Evolutionary conservation across 805 yeast species (phyloP), one percentile per base, ranked within the genome.

Genomic region (Debaryomyces prosopidis): DNA sequence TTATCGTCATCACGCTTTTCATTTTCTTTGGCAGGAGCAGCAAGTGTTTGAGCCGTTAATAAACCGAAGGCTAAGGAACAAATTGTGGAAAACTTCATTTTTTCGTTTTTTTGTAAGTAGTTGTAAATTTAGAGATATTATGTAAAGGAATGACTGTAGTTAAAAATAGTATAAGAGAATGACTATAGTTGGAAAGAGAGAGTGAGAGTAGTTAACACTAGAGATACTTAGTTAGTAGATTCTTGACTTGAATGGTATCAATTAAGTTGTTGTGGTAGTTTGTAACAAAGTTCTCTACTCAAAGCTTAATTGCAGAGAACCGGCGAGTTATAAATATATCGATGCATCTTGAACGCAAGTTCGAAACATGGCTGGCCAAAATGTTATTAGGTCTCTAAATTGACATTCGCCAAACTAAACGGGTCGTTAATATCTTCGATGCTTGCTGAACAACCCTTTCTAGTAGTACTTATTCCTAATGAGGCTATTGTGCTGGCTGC

Each of bases 31-130:
- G 43, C 49, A 8, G 42, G 41, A 26, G 43, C 45, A 32, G 50
- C 39, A 23, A 42, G 34, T 30, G 47, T 31, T 17, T 46, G 45
- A 39, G 63, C 44, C 23, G 57, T 43, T 43, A 59, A 48, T 31
- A 59, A 47, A n/a, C 57, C 48, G 18, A 59, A 49, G 41, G 53
- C 53, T 19, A 60, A 44, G 16, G 58, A 39, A 38, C 57, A 48
- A 35, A 62, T 47, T 35, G 49, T 55, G 43, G 67, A 59, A 42
- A 64, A 48, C 55, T 60, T 62, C 69, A 65, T 66, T 45, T 43
- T 52, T 7, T 26, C 37, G 27, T 35, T 27, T 20, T 39, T 35
- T 14, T n/a, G 15, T 15, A 15, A 31, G 14, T n/a, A 19, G 19
- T 26, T n/a, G 26, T 15, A 26, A 36, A 35, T 23, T 23, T 28